These are phyloP conservation scores for Trypanosoma platydactyli DNA, from an alignment of 208 protist species.

Conservation along the genomic window DNA sequence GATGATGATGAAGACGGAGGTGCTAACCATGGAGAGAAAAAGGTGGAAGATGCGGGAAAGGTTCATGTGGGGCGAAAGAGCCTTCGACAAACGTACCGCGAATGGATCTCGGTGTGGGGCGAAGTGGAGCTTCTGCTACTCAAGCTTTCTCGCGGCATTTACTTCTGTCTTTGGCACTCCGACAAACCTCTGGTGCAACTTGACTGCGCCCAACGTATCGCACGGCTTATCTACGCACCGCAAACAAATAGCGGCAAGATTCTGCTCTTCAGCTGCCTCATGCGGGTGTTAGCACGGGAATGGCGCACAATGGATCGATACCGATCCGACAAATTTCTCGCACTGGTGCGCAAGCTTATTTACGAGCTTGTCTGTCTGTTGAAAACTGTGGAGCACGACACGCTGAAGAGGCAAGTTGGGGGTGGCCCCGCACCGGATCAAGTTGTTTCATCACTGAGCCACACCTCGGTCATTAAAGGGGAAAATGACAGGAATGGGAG, in stretches of 20 bases:
- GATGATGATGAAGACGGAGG: background rate
- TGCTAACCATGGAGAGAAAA: background rate
- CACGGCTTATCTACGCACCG: conserved; percentile 52
- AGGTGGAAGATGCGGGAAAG: background rate
- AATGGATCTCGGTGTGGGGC: conserved; percentile 67
- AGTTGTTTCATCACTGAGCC: no score
- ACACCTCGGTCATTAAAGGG: background rate
- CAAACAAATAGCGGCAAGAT: conserved; percentile 47
- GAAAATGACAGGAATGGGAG: background rate
- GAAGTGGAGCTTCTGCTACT: conserved; percentile 81
- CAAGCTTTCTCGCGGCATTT: conserved; percentile 84
- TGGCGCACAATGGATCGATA: conserved; percentile 90
- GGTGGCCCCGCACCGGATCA: background rate
- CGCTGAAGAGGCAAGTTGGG: background rate
- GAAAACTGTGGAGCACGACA: conserved; percentile 33
- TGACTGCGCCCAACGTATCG: conserved; percentile 76
- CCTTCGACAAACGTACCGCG: conserved; percentile 51
- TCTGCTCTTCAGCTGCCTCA: conserved; percentile 70
- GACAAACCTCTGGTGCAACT: conserved; percentile 92
- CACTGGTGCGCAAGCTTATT: conserved; percentile 78
- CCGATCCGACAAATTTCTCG: conserved; percentile 90
- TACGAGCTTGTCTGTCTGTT: conserved; percentile 51
- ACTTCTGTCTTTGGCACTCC: conserved; percentile 91
- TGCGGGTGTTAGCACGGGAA: conserved; percentile 82
- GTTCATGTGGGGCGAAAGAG: conserved; percentile 10